Evolutionary conservation across 805 yeast genomes (phyloP).

Genomic region (Zygosaccharomyces bisporus): DNA sequence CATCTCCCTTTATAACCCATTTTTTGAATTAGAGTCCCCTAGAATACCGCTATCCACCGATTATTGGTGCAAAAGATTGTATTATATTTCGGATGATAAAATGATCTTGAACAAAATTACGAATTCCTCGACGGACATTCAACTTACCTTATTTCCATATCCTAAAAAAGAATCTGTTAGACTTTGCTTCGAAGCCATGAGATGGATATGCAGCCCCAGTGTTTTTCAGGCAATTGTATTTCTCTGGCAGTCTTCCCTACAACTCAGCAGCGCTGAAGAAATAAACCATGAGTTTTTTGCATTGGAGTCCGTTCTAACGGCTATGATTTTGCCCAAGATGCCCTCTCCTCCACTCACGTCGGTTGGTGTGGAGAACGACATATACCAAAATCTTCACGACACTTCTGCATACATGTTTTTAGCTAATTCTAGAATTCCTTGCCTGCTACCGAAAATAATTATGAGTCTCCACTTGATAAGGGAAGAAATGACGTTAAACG

Average conservation of each 20-base stretch:
- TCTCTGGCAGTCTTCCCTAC: slow-evolving; percentile 23
- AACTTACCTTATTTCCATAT: slow-evolving; percentile 19
- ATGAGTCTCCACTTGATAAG: slow-evolving; percentile 69
- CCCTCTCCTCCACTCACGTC: neutral
- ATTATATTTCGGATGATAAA: slow-evolving; percentile 39
- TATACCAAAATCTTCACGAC: slow-evolving; percentile 6
- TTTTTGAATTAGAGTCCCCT: slow-evolving; percentile 31
- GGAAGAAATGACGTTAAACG: slow-evolving; percentile 68
- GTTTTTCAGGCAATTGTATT: slow-evolving; percentile 19
- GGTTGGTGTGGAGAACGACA: neutral
- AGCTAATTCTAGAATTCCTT: slow-evolving; percentile 37
- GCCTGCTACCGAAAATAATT: slow-evolving; percentile 57
- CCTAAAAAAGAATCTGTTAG: slow-evolving; percentile 13
- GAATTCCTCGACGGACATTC: slow-evolving; percentile 55
- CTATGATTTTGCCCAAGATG: slow-evolving; percentile 12
- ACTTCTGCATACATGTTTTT: slow-evolving; percentile 19
- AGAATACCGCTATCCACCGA: slow-evolving; percentile 39
- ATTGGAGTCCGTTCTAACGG: slow-evolving; percentile 12
- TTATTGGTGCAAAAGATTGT: slow-evolving; percentile 43
- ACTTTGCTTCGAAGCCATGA: slow-evolving; percentile 23
- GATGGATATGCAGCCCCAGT: slow-evolving; percentile 18
- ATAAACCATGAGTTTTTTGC: slow-evolving; percentile 7
- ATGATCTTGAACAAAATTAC: slow-evolving; percentile 44
- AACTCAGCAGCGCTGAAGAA: neutral
- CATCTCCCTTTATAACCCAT: slow-evolving; percentile 36